A percentile compares a stretch with the other conserved stretches of the same genome.
Evolutionary conservation across 371 early-diverging fungal species (phyloP).

Genomic region (Dinochytrium kinnereticum): DNA sequence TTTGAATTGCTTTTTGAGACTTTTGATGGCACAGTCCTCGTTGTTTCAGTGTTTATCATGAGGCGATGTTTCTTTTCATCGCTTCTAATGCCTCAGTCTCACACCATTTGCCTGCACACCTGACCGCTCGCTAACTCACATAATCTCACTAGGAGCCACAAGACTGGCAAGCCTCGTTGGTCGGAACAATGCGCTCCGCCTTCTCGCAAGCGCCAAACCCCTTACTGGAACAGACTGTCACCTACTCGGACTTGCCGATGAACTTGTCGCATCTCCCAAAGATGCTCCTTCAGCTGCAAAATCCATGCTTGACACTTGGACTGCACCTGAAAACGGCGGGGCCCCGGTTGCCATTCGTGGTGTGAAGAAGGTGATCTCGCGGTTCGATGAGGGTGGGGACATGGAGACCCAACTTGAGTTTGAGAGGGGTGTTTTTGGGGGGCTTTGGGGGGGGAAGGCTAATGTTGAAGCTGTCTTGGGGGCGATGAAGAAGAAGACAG

Average conservation of each 20-base stretch:
- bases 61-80: no score
- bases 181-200: conserved; percentile 55
- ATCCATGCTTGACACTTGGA: conserved; percentile 7
- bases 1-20: neutral
- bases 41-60: no score
- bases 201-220: conserved; percentile 42
- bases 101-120: no score
- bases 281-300: conserved; percentile 37
- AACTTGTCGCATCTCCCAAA: conserved; percentile 10
- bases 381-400: conserved; percentile 30
- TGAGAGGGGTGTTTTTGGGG: conserved; percentile 47
- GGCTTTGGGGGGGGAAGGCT: conserved; percentile 35
- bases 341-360: conserved; percentile 53
- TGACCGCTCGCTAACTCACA: no score
- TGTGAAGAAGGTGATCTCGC: conserved; percentile 52
- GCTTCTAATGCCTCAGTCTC: no score
- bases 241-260: conserved; percentile 4
- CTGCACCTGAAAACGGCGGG: conserved; percentile 20
- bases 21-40: no score
- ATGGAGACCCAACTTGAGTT: conserved; percentile 36
- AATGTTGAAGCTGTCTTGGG: conserved; percentile 30
- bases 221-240: conserved; percentile 17
- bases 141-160: conserved; percentile 50
- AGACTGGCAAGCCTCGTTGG: conserved; percentile 62
- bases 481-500: neutral